Percentiles rank a stretch among this genome's conserved stretches.
phyloP scores from a whole-genome alignment of 768 basidiomycete species.

The Trametes gibbosa region DNA sequence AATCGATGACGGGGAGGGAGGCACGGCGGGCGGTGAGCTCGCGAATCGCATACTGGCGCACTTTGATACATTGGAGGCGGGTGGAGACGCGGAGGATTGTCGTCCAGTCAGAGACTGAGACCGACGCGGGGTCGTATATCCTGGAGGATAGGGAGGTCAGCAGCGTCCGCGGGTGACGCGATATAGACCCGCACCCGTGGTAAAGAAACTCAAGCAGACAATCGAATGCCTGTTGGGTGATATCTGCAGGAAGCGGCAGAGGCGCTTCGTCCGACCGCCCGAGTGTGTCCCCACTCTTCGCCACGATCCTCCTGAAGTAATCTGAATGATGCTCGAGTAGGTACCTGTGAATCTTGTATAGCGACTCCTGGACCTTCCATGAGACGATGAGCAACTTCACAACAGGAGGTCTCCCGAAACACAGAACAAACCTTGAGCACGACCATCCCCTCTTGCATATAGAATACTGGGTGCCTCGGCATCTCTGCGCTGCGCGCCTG shows the following conservation, averaged over 20 bases:
- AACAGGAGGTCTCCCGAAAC: too few relatives aligned
- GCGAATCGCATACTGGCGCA: slow-evolving; percentile 34
- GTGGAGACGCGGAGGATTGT: slow-evolving; percentile 39
- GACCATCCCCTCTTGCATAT: slow-evolving; percentile 22
- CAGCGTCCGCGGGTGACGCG: background rate
- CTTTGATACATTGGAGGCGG: slow-evolving; percentile 33
- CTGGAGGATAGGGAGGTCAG: slow-evolving; percentile 1
- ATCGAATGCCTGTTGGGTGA: slow-evolving; percentile 35
- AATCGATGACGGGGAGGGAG: slow-evolving; percentile 17
- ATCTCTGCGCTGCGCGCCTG: background rate
- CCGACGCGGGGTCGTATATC: slow-evolving; percentile 19
- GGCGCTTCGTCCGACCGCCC: slow-evolving; percentile 34
- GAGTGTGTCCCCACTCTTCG: slow-evolving; percentile 1
- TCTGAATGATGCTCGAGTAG: slow-evolving; percentile 37
- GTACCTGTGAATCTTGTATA: slow-evolving; percentile 42
- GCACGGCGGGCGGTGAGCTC: slow-evolving; percentile 20
- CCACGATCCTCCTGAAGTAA: slow-evolving; percentile 36
- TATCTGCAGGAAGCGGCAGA: slow-evolving; percentile 31
- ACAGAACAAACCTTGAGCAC: slow-evolving; percentile 10
- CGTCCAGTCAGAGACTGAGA: slow-evolving; percentile 34
- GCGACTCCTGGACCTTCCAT: slow-evolving; percentile 35
- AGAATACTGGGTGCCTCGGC: slow-evolving; percentile 14
- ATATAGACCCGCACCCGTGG: slow-evolving; percentile 29
- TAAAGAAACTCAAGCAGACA: slow-evolving; percentile 39
- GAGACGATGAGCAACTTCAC: background rate